phyloP scores from a whole-genome alignment of 2,329 filamentous ascomycete species.

The Sarocladiaceae sp. region DNA sequence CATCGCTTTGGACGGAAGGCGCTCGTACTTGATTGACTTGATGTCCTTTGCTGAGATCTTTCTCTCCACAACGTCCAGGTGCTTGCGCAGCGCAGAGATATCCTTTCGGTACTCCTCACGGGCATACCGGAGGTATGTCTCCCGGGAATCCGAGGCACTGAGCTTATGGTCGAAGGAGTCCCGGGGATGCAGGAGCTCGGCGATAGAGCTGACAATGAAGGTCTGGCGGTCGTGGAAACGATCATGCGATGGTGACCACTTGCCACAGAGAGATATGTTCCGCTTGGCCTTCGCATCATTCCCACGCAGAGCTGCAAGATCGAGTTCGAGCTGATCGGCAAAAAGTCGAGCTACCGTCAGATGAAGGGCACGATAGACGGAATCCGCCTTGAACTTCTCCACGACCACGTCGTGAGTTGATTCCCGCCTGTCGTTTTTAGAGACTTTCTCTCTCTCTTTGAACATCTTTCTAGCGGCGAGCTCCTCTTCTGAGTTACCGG shows the following conservation, averaged over 20 bases:
- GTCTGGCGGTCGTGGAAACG: constrained; percentile 54
- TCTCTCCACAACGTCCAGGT: constrained; percentile 47
- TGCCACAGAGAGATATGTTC: constrained; percentile 48
- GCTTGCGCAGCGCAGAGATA: constrained; percentile 44
- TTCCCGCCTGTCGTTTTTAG: not conserved
- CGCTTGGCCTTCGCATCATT: constrained; percentile 32
- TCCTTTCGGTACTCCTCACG: constrained; percentile 48
- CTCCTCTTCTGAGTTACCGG: constrained; percentile 13
- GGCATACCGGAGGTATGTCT: constrained; percentile 46
- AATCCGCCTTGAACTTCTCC: constrained; percentile 30
- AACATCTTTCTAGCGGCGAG: not conserved
- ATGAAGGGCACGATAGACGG: constrained; percentile 46
- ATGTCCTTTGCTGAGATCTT: constrained; percentile 40
- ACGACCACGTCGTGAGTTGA: constrained; percentile 2
- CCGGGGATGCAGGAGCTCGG: constrained; percentile 44
- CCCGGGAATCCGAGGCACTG: constrained; percentile 32
- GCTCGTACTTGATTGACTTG: constrained; percentile 48
- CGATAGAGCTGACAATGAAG: constrained; percentile 49
- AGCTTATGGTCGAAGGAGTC: constrained; percentile 22
- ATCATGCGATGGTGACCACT: constrained; percentile 52
- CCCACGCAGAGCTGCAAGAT: constrained; percentile 35
- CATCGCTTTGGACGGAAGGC: constrained; percentile 52
- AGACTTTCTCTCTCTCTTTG: not conserved
- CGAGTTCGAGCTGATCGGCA: constrained; percentile 44
- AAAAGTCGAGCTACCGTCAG: constrained; percentile 49